Evolutionary conservation across 1,139 yeast species (phyloP), one percentile per base, ranked within the genome.

Genomic region (Taphrina confusa): DNA sequence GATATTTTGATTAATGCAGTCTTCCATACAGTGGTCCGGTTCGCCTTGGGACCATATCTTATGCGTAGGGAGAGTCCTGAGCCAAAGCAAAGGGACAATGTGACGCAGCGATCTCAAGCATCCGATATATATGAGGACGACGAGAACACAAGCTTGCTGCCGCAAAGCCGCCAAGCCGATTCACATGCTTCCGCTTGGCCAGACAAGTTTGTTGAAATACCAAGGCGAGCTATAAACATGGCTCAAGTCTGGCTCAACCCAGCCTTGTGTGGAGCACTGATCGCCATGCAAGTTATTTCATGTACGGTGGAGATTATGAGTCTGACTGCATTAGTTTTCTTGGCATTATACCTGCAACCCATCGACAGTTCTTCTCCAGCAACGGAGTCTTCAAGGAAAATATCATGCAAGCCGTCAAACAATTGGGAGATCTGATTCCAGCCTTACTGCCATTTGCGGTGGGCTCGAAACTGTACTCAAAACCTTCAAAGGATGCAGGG

Each of bases 401-500:
- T 14, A 5, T 45, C 33, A 45, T 45, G 37, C 50, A 45, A 30
- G 50, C 50, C 4, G 50, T 45, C 23, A 45, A 45, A 18, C 50
- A 45, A 27, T 14, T 45, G 23, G 50, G 50, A 28, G 50, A 45
- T 30, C 25, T 45, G 23, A 45, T 45, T 2, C 50, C 50, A 16
- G 50, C 50, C 3, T 27, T 45, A 8, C 36, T 45, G 2, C 50
- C 50, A 28, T 45, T 45, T 14, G 50, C 50, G 11, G 50, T 45
- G 6, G 50, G 50, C 1, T 45, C 50, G 28, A 45, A 45, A 27
- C 50, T 45, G 27, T 45, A 16, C 20, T 45, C 50, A 3, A 45
- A 45, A 18, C 50, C 50, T 9, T 27, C 50, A 25, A 45, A 45
- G 16, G 37, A 45, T 45, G 50, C 50, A 4, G 50, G 50, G 25